Conservation (phyloP, 768 basidiomycete species). For the Phlebiopsis flavidoalba region DNA sequence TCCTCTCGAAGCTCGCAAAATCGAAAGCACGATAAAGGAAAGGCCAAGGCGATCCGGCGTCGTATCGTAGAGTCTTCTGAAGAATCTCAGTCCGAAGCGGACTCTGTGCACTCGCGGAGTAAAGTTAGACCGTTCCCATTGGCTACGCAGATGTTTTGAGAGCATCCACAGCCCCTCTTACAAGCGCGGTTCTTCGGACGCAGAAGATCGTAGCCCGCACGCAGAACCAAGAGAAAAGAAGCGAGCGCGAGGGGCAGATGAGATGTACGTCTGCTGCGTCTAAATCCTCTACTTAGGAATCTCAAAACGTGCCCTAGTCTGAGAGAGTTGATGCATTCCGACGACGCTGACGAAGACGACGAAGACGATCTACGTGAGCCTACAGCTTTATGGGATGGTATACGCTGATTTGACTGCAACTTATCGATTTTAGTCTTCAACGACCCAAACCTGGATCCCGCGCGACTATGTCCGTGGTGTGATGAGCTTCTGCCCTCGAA, state of each 20-base stretch:
- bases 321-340: constrained; percentile 9
- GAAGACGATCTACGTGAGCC: constrained; percentile 18
- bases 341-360: constrained; percentile 13
- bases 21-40: neutral
- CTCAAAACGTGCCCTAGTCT: constrained; percentile 7
- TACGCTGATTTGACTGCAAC: neutral
- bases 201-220: constrained; percentile 17
- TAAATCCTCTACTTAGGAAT: neutral
- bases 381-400: too few relatives aligned
- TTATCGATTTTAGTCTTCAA: constrained; percentile 52
- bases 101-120: neutral
- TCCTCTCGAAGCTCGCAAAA: neutral
- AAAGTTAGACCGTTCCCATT: constrained; percentile 40
- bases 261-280: constrained; percentile 10
- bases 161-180: constrained; percentile 30
- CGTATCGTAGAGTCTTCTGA: neutral
- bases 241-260: constrained; percentile 10
- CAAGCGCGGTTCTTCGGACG: constrained; percentile 30
- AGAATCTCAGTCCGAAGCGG: constrained; percentile 4
- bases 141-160: constrained; percentile 38
- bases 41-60: neutral
- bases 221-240: constrained; percentile 31
- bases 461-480: constrained; percentile 75
- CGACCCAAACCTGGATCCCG: constrained; percentile 52
- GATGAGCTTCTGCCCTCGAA: constrained; percentile 60